Conservation (phyloP, 2,329 filamentous ascomycete species). For the Chaetomium strumarium region DNA sequence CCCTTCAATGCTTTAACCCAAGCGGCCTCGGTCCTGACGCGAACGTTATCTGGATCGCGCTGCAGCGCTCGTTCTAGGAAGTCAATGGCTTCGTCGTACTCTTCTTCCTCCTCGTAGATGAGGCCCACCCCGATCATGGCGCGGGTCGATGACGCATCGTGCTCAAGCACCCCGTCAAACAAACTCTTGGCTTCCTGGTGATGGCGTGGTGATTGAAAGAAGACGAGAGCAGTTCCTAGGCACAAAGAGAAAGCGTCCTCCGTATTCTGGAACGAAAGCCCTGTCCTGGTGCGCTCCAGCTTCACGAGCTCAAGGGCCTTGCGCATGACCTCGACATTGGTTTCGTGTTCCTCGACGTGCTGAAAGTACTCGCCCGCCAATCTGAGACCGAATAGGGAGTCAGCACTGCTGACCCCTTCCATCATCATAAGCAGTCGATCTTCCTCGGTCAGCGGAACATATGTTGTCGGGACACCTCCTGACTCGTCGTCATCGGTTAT, state of each 20-base stretch:
- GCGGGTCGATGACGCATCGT: conserved; percentile 68
- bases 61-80: conserved; percentile 73
- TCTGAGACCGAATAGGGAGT: conserved; percentile 76
- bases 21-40: conserved; percentile 77
- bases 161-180: conserved; percentile 73
- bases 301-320: conserved; percentile 60
- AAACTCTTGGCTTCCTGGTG: conserved; percentile 82
- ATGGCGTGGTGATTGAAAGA: conserved; percentile 83
- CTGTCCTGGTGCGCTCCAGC: conserved; percentile 59
- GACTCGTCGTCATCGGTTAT: conserved; percentile 56
- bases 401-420: conserved; percentile 59
- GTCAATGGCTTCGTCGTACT: conserved; percentile 73
- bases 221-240: conserved; percentile 82
- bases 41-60: conserved; percentile 67
- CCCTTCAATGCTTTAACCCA: conserved; percentile 87
- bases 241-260: conserved; percentile 69
- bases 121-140: conserved; percentile 86
- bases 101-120: conserved; percentile 88
- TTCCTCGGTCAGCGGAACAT: conserved; percentile 61
- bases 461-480: conserved; percentile 46
- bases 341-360: conserved; percentile 78
- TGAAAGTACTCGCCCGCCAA: conserved; percentile 80
- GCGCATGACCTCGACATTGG: conserved; percentile 70
- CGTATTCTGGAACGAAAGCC: conserved; percentile 62
- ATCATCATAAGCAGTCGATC: conserved; percentile 78